These are phyloP conservation scores for Podila horticola DNA, from an alignment of 192 early-diverging fungal genomes.

Conservation along the genomic window DNA sequence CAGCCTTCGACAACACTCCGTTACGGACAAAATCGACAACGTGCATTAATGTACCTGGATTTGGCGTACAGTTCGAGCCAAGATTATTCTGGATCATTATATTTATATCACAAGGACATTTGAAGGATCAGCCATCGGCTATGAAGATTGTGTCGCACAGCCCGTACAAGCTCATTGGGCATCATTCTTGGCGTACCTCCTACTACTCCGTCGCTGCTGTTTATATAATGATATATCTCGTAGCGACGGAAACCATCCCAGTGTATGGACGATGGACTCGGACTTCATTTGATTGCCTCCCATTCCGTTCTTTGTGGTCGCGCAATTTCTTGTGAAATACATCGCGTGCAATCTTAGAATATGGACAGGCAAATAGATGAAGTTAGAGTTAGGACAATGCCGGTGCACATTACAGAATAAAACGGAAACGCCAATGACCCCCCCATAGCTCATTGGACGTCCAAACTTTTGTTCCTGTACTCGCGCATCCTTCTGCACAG, in stretches of 20 bases:
- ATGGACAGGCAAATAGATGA: constrained; percentile 23
- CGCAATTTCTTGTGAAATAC: constrained; percentile 9
- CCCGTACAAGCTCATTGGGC: constrained; percentile 20
- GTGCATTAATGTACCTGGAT: no score
- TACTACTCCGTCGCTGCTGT: constrained; percentile 16
- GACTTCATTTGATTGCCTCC: constrained; percentile 43
- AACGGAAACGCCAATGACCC: not conserved
- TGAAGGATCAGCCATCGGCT: no score
- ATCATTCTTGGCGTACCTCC: constrained; percentile 14
- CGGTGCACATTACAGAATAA: constrained; percentile 24
- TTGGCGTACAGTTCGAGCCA: no score
- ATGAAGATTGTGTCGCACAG: no score
- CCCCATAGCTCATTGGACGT: constrained; percentile 1
- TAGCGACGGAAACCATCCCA: constrained; percentile 28
- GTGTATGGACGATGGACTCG: constrained; percentile 21
- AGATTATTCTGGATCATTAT: no score
- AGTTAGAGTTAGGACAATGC: constrained; percentile 30
- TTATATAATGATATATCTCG: constrained; percentile 1
- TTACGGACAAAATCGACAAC: no score
- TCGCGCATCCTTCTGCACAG: not conserved
- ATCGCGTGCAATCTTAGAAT: constrained; percentile 28
- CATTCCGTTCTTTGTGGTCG: constrained; percentile 30
- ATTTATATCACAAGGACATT: no score
- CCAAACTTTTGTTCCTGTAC: constrained; percentile 8
- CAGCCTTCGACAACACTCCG: no score